Evolutionary conservation across 2,329 filamentous ascomycete species (phyloP), one percentile per base, ranked within the genome.

Genomic region (Chaetoscypha palmicola): DNA sequence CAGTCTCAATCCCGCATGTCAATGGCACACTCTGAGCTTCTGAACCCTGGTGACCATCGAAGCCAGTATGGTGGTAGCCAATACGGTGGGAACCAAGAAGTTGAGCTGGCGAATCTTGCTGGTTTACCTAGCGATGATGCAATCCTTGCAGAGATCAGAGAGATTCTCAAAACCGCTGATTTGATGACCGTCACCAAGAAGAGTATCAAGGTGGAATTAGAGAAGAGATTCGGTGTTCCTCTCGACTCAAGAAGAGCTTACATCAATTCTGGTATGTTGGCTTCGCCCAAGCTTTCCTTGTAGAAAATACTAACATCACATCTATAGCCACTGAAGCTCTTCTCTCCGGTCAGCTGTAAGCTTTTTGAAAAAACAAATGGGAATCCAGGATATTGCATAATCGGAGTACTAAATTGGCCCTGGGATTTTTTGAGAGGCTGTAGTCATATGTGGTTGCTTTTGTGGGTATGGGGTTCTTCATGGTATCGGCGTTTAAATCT

Each of bases 131-230:
- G 76, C 49, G 92, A 98, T 56, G 92, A 98, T 60, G 84, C 87
- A 9, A 73, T 98, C 38, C 70, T 98, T 50, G 83, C 88, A 0
- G 92, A 98, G 73, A 98, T 98, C 57, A 79, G 92, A 40, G 89
- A 96, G 60, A 95, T 98, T 51, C 71, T 98, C 50, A 78, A 82
- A 56, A 94, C 85, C 10, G 90, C 89, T 2, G 92, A 98, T 67
- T 69, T 98, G 61, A 98, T 98, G 92, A 90, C 79, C 3, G 87
- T 98, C 33, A 98, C 92, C 54, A 98, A 98, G 80, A 98, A 98
- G 79, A 88, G 86, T 58, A 86, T 98, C 67, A 97, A 97, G 75
- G 69, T 78, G 55, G 92, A 98, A 70, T 70, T 98, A 46, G 92
- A 98, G 73, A 79, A 81, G 59, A 78, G 90, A 50, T 98, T 98